These are phyloP conservation scores for Diaporthe vexans DNA, from an alignment of 2,329 filamentous ascomycete genomes.

Conservation along the genomic window DNA sequence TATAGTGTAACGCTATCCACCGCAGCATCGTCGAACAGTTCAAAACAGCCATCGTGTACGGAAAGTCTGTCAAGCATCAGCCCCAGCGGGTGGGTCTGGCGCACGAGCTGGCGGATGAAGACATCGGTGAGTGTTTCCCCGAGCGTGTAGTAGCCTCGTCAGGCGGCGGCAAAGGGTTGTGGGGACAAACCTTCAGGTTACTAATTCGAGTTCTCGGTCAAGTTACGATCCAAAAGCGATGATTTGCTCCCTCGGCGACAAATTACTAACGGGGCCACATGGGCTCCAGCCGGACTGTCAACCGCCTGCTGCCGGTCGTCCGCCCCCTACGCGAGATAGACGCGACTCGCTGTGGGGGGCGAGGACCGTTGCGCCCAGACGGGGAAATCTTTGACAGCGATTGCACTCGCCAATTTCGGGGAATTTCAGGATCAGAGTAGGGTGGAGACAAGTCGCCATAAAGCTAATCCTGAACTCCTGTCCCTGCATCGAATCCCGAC, in stretches of 20 bases:
- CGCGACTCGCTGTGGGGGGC: conserved; percentile 18
- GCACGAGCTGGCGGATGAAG: conserved; percentile 95
- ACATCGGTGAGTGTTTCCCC: conserved; percentile 80
- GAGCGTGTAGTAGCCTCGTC: neutral
- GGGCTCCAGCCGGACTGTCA: conserved; percentile 46
- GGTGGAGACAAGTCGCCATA: conserved; percentile 30
- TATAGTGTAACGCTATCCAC: conserved; percentile 95
- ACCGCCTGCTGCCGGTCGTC: conserved; percentile 32
- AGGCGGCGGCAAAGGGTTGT: conserved; percentile 17
- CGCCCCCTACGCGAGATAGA: conserved; percentile 8
- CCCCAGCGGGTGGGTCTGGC: conserved; percentile 92
- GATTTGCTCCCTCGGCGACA: conserved; percentile 48
- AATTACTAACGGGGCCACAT: conserved; percentile 37
- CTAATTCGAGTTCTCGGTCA: conserved; percentile 46
- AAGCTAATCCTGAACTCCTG: conserved; percentile 28
- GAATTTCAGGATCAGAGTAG: conserved; percentile 19
- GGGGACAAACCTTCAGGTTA: conserved; percentile 22
- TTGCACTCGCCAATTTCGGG: conserved; percentile 35
- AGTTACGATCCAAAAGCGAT: conserved; percentile 81
- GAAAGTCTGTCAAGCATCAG: conserved; percentile 98
- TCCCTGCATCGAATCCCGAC: conserved; percentile 21
- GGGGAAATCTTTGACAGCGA: conserved; percentile 27
- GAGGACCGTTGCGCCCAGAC: conserved; percentile 41
- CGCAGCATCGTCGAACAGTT: conserved; percentile 96
- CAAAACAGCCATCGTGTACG: conserved; percentile 95